Base-by-base conservation (phyloP, 1,284 basidiomycete species). In the Malassezia cuniculi region DNA sequence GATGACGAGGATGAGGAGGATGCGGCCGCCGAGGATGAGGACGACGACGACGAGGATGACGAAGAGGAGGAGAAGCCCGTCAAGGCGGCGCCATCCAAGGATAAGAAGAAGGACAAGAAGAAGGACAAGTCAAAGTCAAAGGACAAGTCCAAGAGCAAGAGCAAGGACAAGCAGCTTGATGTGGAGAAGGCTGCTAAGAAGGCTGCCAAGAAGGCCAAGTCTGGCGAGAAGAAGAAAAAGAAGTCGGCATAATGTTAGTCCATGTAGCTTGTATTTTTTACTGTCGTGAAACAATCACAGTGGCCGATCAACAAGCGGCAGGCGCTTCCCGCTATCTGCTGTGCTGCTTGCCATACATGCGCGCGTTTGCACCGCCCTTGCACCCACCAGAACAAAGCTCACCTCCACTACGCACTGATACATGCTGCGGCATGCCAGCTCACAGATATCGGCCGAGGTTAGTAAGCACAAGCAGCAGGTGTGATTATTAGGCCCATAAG, bases 1-100 rank as follows among this genome's bases (percentile, higher is more conserved):
- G 74, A 70, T 12, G 73, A 74, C 59, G 75, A 77, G 36, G 75
- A 76, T 30, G n/a, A n/a, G n/a, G 73, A 78, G 5, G 78, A 78
- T 9, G 76, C 77, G 10, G 76, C 74, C 52, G 72, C 74, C 49
- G 74, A 73, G 39, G 74, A 70, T 26, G 55, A 50, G 20, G 74
- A 69, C 10, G 73, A 74, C 60, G 75, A 77, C 36, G 75, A 76
- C 30, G 32, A 30, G 3, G 73, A 71, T 27, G 70, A 71, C 55
- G 72, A 72, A 22, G 77, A 79, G 51, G 69, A 69, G 1, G 71
- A 69, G 42, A 71, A 71, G 18, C 65, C 80, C 29, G 57, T 55
- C 4, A 39, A 41, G 21, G 56, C 53, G 36, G 52, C n/a, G n/a
- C n/a, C 58, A 11, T 50, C 52, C 11, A 50, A 53, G 11, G 34